A percentile compares a stretch with the other conserved stretches of the same genome.
Conservation (phyloP, 768 basidiomycete species). For the Macrolepiota albuminosa region DNA sequence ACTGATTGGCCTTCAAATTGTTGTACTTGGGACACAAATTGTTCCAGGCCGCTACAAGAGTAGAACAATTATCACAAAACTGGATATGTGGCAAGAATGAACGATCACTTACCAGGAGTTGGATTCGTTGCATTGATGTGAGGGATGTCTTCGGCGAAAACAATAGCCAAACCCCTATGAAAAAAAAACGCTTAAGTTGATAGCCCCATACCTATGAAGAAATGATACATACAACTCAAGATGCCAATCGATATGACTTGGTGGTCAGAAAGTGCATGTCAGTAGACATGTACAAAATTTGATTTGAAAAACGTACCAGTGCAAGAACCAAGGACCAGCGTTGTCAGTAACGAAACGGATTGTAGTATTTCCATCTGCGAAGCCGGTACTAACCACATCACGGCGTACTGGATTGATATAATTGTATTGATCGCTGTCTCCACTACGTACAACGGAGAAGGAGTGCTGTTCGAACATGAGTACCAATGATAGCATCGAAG, state of each 20-base stretch:
- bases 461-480: constrained; percentile 7
- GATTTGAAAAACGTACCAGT: constrained; percentile 16
- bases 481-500: background rate
- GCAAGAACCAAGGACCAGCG: constrained; percentile 16
- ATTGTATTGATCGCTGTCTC: constrained; percentile 25
- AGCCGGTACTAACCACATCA: constrained; percentile 44
- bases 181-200: background rate
- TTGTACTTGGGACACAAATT: constrained; percentile 28
- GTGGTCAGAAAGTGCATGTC: background rate
- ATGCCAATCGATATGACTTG: constrained; percentile 34
- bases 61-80: background rate
- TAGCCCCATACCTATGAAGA: background rate
- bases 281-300: background rate
- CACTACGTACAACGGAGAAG: constrained; percentile 34
- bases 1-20: constrained; percentile 2
- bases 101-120: constrained; percentile 16
- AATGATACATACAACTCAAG: constrained; percentile 26
- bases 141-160: constrained; percentile 28
- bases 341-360: constrained; percentile 27
- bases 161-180: constrained; percentile 26
- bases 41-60: constrained; percentile 24
- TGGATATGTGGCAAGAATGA: background rate
- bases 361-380: constrained; percentile 22
- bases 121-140: constrained; percentile 14
- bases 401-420: constrained; percentile 26